Conservation (phyloP, 345 rosid species). For the Ceriops tagal region DNA sequence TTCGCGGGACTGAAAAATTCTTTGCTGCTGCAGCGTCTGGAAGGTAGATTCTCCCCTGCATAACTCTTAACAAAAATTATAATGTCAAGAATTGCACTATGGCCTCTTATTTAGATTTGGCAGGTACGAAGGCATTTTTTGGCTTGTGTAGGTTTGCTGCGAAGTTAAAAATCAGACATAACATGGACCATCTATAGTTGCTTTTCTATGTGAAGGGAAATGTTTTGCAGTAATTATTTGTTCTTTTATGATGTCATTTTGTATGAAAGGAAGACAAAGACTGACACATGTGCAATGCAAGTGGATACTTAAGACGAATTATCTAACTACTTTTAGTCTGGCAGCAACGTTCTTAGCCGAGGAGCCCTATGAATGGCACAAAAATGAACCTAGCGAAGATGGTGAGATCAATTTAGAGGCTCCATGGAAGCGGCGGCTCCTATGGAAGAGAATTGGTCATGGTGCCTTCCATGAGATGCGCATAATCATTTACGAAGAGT, state of each 20-base stretch:
- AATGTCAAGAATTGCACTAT: neutral
- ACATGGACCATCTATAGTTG: neutral
- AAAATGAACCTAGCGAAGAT: slow-evolving; percentile 64
- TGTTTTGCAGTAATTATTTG: no score
- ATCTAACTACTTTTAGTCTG: slow-evolving; percentile 59
- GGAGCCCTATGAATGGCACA: slow-evolving; percentile 85
- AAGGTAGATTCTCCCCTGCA: slow-evolving; percentile 27
- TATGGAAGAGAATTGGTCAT: slow-evolving; percentile 77
- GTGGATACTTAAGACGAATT: slow-evolving; percentile 89
- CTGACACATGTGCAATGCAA: slow-evolving; percentile 39
- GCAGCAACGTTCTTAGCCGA: slow-evolving; percentile 74
- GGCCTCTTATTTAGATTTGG: neutral
- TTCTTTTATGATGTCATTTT: no score
- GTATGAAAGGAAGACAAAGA: neutral
- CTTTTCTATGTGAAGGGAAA: neutral
- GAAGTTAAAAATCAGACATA: neutral
- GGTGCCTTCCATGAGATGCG: slow-evolving; percentile 85
- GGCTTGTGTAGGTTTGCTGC: neutral
- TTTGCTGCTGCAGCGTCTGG: slow-evolving; percentile 39
- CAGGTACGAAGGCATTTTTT: neutral
- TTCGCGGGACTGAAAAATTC: slow-evolving; percentile 83
- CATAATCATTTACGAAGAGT: slow-evolving; percentile 76
- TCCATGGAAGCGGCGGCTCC: slow-evolving; percentile 84
- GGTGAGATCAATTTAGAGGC: slow-evolving; percentile 76
- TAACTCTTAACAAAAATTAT: slow-evolving; percentile 2